Conservation (phyloP, 139 green algal genomes). For the Tetraselmis chui region DNA sequence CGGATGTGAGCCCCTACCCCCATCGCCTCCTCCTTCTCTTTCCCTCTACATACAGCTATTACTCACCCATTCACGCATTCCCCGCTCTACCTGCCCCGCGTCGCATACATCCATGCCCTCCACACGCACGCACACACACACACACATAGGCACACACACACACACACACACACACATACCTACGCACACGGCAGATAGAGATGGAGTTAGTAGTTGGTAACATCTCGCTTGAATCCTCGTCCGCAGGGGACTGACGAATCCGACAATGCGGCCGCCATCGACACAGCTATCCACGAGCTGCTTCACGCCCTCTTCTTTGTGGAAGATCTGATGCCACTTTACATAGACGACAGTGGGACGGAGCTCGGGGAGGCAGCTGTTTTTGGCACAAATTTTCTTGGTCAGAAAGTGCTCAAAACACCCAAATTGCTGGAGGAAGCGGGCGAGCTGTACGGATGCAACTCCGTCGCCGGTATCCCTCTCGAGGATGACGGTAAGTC, state of each 20-base stretch:
- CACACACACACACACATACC: background rate
- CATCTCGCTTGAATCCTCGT: background rate
- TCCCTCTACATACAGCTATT: background rate
- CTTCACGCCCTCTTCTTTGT: background rate
- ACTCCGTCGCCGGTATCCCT: background rate
- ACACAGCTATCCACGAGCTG: background rate
- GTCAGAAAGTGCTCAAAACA: background rate
- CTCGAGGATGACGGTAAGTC: background rate
- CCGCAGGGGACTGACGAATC: background rate
- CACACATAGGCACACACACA: background rate
- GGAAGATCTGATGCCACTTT: background rate
- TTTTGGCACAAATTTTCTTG: background rate
- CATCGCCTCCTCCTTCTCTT: background rate
- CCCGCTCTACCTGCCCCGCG: no score
- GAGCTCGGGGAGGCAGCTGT: background rate
- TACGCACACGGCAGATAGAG: background rate
- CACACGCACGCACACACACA: background rate
- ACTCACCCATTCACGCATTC: no score
- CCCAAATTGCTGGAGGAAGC: background rate
- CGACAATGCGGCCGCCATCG: background rate
- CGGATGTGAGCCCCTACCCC: background rate
- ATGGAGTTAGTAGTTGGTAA: background rate
- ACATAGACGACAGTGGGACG: background rate
- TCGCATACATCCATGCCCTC: background rate
- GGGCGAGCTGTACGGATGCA: background rate